A percentile compares a stretch with the other conserved stretches of the same genome.
Evolutionary conservation across 176 grass and related monocot genomes (phyloP).

Genomic region (Dactylis glomerata): DNA sequence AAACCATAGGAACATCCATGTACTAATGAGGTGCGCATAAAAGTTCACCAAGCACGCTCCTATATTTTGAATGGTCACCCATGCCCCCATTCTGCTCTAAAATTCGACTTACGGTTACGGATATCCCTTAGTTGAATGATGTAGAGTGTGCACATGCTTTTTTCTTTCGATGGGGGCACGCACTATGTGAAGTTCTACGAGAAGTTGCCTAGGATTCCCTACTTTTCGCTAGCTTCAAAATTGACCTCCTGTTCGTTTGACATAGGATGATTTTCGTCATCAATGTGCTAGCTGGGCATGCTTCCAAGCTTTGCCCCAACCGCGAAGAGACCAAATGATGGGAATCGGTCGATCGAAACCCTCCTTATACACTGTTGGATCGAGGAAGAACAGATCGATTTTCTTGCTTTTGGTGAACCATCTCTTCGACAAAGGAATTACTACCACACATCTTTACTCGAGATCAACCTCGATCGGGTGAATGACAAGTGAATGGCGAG

Average conservation of each 20-base stretch:
- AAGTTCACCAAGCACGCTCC: too few relatives aligned
- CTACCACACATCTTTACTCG: background rate
- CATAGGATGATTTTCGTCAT: background rate
- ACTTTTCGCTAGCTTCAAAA: background rate
- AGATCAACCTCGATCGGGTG: constrained; percentile 28
- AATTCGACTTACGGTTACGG: background rate
- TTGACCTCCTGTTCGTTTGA: background rate
- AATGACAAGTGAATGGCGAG: background rate
- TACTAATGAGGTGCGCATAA: too few relatives aligned
- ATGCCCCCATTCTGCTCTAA: too few relatives aligned
- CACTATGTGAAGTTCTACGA: background rate
- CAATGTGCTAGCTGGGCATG: constrained; percentile 28
- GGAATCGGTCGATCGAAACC: background rate
- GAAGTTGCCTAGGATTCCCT: constrained; percentile 11
- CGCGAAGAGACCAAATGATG: background rate
- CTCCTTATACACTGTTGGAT: background rate
- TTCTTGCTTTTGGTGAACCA: background rate
- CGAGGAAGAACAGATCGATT: background rate
- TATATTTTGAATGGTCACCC: too few relatives aligned
- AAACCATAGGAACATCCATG: too few relatives aligned
- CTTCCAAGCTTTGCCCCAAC: background rate
- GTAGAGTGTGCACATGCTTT: background rate
- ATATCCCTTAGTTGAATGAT: background rate
- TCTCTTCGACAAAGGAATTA: background rate
- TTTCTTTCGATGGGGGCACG: background rate